These are phyloP conservation scores for Penicillium robsamsonii DNA, from an alignment of 495 filamentous ascomycete species.

Conservation along the genomic window DNA sequence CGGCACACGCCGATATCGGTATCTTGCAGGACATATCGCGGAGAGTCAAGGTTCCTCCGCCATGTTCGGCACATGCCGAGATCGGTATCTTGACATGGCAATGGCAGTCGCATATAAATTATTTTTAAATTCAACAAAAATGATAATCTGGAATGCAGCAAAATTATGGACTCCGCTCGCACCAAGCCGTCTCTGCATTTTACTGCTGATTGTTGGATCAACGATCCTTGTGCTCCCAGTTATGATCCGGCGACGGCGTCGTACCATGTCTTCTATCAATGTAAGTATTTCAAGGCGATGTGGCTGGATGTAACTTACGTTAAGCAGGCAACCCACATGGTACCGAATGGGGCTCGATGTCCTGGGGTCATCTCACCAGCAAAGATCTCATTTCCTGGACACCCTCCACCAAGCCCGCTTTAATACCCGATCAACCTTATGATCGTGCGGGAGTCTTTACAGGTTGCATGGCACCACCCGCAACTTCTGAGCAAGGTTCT, in stretches of 20 bases:
- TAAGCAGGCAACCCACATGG: constrained; percentile 7
- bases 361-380: constrained; percentile 18
- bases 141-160: no score
- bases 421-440: constrained; percentile 11
- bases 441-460: constrained; percentile 19
- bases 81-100: no score
- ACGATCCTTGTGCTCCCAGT: constrained; percentile 21
- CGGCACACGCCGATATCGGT: no score
- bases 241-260: constrained; percentile 13
- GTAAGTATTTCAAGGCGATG: constrained; percentile 1
- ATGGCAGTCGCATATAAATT: no score
- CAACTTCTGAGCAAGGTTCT: constrained; percentile 4
- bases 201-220: constrained; percentile 7
- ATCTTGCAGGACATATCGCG: no score
- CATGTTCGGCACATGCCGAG: no score
- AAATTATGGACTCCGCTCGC: no score
- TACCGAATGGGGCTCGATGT: constrained; percentile 20
- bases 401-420: constrained; percentile 4
- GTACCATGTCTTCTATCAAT: constrained; percentile 22
- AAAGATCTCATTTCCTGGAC: constrained; percentile 16
- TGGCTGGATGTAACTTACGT: no score
- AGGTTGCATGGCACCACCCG: constrained; percentile 11
- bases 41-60: no score
- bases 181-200: no score
- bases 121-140: no score